These are phyloP conservation scores for Candida orba DNA, from an alignment of 805 yeast genomes.

Conservation along the genomic window DNA sequence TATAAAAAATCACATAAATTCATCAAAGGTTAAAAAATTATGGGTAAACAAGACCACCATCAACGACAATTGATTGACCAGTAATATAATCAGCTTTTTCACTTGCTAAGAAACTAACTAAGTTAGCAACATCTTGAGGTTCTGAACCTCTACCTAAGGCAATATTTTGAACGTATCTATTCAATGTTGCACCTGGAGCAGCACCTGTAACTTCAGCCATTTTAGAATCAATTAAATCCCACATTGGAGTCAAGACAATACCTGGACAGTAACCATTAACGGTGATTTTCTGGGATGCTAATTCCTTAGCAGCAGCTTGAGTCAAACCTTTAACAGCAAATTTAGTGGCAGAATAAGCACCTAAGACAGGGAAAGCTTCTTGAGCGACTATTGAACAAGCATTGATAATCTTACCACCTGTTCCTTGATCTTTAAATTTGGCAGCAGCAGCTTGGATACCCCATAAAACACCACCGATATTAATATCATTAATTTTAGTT, in stretches of 20 bases:
- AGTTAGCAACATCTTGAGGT: constrained; percentile 31
- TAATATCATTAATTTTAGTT: constrained; percentile 20
- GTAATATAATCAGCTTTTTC: constrained; percentile 31
- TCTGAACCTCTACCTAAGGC: constrained; percentile 30
- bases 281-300: constrained; percentile 29
- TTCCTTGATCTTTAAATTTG: constrained; percentile 22
- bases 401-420: constrained; percentile 33
- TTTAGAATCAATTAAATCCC: constrained; percentile 25
- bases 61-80: constrained; percentile 29
- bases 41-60: constrained; percentile 28
- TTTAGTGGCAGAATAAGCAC: constrained; percentile 30
- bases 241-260: constrained; percentile 33
- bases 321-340: constrained; percentile 32
- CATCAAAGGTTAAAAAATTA: not conserved
- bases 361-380: constrained; percentile 25
- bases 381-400: constrained; percentile 31
- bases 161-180: constrained; percentile 21
- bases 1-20: no score
- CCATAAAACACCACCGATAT: constrained; percentile 27
- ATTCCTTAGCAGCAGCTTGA: constrained; percentile 32
- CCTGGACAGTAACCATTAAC: constrained; percentile 35
- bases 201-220: constrained; percentile 22
- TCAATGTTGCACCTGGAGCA: constrained; percentile 23
- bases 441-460: constrained; percentile 29
- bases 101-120: constrained; percentile 29